These are phyloP conservation scores for Bruguiera hainesii DNA, from an alignment of 441 rosid genomes.

Conservation along the genomic window DNA sequence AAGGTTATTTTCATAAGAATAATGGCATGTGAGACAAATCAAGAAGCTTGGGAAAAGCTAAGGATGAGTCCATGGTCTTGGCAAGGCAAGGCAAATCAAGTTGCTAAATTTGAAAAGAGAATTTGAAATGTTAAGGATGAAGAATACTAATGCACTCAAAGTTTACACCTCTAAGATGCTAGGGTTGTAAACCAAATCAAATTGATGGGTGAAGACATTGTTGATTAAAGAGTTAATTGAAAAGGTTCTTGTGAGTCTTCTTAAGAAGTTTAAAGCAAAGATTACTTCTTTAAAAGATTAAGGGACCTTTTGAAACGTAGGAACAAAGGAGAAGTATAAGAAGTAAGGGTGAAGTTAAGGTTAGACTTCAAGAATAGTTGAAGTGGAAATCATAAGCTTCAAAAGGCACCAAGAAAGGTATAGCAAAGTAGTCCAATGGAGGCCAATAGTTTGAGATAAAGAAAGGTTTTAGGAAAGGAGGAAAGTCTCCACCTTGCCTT, in stretches of 20 bases:
- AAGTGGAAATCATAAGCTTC: background rate
- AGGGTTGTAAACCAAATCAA: background rate
- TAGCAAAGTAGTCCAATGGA: background rate
- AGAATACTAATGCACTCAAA: background rate
- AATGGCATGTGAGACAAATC: background rate
- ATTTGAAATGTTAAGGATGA: background rate
- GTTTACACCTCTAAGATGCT: background rate
- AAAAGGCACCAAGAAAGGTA: background rate
- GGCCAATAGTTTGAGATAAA: background rate
- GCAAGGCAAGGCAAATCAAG: background rate
- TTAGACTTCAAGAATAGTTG: too few relatives aligned
- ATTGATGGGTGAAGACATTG: background rate
- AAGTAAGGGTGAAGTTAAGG: background rate
- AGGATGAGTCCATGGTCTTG: background rate
- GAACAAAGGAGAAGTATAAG: background rate
- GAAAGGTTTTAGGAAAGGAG: background rate
- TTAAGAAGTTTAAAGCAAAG: background rate
- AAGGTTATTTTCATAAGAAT: background rate
- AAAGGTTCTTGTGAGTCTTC: background rate
- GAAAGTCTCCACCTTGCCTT: background rate
- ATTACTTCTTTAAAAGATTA: background rate
- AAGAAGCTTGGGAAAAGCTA: background rate
- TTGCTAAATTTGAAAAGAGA: background rate
- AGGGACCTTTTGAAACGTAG: background rate
- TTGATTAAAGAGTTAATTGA: too few relatives aligned